Conservation (phyloP, 2,329 filamentous ascomycete species). For the Byssochlamys sp. region DNA sequence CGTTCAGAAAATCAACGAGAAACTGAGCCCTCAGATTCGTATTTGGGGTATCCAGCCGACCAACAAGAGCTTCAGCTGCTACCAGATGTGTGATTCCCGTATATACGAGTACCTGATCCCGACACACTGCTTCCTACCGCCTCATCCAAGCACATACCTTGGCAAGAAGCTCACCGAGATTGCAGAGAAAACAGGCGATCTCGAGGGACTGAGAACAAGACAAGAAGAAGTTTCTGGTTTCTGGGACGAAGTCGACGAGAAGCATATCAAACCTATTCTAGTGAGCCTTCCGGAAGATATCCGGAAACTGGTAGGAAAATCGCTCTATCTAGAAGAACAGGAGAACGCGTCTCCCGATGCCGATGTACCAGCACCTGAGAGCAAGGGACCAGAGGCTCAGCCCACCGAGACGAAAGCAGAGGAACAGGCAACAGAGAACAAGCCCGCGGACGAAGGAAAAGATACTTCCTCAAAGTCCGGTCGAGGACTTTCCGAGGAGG, state of each 20-base stretch:
- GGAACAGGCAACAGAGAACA: constrained; percentile 5
- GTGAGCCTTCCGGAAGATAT: constrained; percentile 35
- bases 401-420: constrained; percentile 9
- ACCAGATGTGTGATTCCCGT: constrained; percentile 85
- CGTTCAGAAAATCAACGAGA: constrained; percentile 79
- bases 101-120: constrained; percentile 98
- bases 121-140: constrained; percentile 82
- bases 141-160: constrained; percentile 77
- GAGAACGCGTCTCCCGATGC: constrained; percentile 19
- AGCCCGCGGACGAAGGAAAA: constrained; percentile 5
- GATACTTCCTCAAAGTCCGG: constrained; percentile 5
- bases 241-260: constrained; percentile 74
- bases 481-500: constrained; percentile 6
- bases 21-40: constrained; percentile 78
- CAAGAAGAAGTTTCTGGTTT: constrained; percentile 71
- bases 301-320: constrained; percentile 30
- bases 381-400: neutral
- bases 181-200: constrained; percentile 62
- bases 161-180: constrained; percentile 72
- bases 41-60: constrained; percentile 90
- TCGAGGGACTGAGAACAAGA: constrained; percentile 57
- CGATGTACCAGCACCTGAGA: constrained; percentile 7
- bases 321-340: constrained; percentile 30
- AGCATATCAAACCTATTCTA: constrained; percentile 62
- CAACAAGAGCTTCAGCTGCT: constrained; percentile 85